Conservation (phyloP, 192 early-diverging fungal species). For the Entomortierella beljakovae region DNA sequence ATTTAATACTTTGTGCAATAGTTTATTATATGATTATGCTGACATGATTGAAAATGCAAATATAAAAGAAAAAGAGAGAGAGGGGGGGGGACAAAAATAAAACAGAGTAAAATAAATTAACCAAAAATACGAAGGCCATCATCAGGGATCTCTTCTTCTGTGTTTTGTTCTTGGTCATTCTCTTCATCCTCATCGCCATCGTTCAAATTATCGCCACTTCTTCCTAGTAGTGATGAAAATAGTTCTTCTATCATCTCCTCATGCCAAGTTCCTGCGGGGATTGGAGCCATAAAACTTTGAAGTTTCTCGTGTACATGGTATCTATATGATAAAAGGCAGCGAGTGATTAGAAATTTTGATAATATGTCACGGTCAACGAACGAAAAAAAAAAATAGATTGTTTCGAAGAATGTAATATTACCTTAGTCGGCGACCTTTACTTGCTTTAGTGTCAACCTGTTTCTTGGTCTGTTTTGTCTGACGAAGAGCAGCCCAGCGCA, state of each 20-base stretch:
- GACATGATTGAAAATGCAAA: background rate
- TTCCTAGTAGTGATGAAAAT: slow-evolving; percentile 86
- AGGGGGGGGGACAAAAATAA: background rate
- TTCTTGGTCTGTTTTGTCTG: slow-evolving; percentile 79
- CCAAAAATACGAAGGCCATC: slow-evolving; percentile 56
- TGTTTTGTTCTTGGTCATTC: slow-evolving; percentile 18
- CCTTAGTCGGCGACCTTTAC: slow-evolving; percentile 92
- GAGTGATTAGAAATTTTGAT: no score
- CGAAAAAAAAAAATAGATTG: background rate
- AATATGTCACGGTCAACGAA: background rate
- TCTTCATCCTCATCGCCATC: slow-evolving; percentile 49
- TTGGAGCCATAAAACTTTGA: slow-evolving; percentile 96
- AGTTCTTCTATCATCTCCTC: slow-evolving; percentile 94
- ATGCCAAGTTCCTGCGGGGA: slow-evolving; percentile 91
- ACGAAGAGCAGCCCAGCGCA: slow-evolving; percentile 87
- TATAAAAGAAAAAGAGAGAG: slow-evolving; percentile 1
- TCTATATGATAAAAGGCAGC: slow-evolving; percentile 31
- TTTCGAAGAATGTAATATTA: slow-evolving; percentile 9
- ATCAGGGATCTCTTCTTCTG: slow-evolving; percentile 32
- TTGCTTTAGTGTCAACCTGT: slow-evolving; percentile 88
- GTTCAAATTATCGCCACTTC: slow-evolving; percentile 51
- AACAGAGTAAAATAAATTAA: slow-evolving; percentile 5
- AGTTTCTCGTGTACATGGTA: slow-evolving; percentile 97
- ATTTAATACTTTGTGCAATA: background rate
- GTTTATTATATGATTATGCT: background rate